These are phyloP conservation scores for Fusarium pseudonygamai DNA, from an alignment of 2,329 filamentous ascomycete species.

Conservation along the genomic window DNA sequence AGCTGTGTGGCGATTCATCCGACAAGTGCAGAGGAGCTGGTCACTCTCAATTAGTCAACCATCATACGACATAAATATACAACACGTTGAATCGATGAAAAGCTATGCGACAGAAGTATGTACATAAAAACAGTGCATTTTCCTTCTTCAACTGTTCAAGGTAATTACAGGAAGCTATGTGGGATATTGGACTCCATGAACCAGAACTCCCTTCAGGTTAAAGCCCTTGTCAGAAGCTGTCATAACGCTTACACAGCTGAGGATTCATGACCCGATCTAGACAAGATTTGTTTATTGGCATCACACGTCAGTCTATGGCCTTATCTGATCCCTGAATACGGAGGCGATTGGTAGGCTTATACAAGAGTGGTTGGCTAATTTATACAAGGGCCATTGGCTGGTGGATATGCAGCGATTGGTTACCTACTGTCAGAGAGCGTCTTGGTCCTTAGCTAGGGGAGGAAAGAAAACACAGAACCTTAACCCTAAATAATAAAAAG, in stretches of 20 bases:
- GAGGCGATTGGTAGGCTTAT: background rate
- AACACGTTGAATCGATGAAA: rapidly evolving
- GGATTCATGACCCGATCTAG: too few relatives aligned
- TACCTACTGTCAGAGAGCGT: background rate
- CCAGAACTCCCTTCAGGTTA: too few relatives aligned
- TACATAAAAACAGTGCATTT: too few relatives aligned
- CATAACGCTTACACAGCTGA: too few relatives aligned
- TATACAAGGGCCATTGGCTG: background rate
- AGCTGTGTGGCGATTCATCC: background rate
- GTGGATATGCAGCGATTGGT: background rate
- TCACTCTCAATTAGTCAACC: background rate
- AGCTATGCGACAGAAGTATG: too few relatives aligned
- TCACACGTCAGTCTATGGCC: background rate
- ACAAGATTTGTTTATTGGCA: background rate
- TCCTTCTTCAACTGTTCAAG: too few relatives aligned
- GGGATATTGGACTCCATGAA: too few relatives aligned
- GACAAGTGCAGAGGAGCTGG: background rate
- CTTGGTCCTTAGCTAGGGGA: background rate
- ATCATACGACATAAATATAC: background rate
- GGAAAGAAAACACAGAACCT: too few relatives aligned
- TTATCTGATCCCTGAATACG: rapidly evolving
- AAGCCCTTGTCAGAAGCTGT: too few relatives aligned
- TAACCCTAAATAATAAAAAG: too few relatives aligned
- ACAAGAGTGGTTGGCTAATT: background rate
- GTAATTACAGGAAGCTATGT: too few relatives aligned